Base-by-base conservation (phyloP, 2,329 filamentous ascomycete genomes). In the Diaporthe nobilis region DNA sequence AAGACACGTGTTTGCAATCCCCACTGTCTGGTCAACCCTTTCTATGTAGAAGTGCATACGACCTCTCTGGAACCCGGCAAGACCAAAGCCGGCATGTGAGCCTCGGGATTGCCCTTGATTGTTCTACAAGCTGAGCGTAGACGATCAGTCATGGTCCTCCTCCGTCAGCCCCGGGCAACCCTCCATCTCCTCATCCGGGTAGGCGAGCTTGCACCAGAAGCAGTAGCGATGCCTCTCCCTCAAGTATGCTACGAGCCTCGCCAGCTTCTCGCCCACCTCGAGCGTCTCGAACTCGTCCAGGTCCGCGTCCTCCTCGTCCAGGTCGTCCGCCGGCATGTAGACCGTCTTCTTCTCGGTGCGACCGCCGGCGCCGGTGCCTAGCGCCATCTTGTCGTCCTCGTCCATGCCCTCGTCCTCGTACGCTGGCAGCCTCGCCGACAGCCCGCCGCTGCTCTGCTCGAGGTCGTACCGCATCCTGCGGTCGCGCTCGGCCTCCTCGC, bases 151-250 rank as follows among this genome's bases (percentile, higher is more conserved):
- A 77, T 93, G 91, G 80, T 98, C 96, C 81, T 98, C 95, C 84
- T 98, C 97, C 0, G 92, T 94, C 49, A 93, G 74, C 0, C 97
- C 97, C 0, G 97, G 96, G 87, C 97, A 99, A 0, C 94, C 96
- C 17, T 97, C 95, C 93, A 98, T 92, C 49, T 86, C 84, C 49
- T 86, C 86, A 81, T 95, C 92, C 0, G 92, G 90, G 82, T 98
- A 99, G 71, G 87, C 87, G 84, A 90, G 94, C 83, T 98, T 98
- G 85, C 97, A 99, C 94, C 96, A 99, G 82, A 98, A 98, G 85
- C 97, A 99, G 82, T 99, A 99, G 60, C 88, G 85, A 81, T 95
- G 91, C 81, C 90, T 90, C 67, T 91, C 87, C 51, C 97, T 90
- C 72, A 99, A 83, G 83, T 94, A 92, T 25, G 85, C 83, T 13